Percentiles rank a stretch among this genome's conserved stretches.
phyloP scores from a whole-genome alignment of 2,329 filamentous ascomycete genomes.

The Penicillium sp. region DNA sequence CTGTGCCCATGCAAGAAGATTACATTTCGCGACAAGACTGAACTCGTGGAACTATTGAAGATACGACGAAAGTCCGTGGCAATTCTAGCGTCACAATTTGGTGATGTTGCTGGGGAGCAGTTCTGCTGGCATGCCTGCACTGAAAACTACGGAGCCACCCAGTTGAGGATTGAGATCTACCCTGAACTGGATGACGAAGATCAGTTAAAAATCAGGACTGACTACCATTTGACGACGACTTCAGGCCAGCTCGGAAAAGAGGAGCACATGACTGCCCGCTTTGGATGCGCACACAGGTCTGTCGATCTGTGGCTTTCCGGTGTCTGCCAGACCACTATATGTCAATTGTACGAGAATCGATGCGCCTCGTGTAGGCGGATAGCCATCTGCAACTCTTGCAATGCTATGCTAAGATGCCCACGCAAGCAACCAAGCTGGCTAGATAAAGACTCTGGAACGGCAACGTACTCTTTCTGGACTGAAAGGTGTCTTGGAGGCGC shows the following conservation, averaged over 20 bases:
- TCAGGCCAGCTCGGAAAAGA: slow-evolving; percentile 43
- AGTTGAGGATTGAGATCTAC: slow-evolving; percentile 41
- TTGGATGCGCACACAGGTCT: slow-evolving; percentile 46
- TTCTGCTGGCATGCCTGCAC: slow-evolving; percentile 46
- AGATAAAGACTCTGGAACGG: slow-evolving; percentile 30
- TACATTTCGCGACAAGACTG: slow-evolving; percentile 44
- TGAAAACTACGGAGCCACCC: slow-evolving; percentile 40
- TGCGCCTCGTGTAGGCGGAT: slow-evolving; percentile 44
- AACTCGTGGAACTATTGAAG: slow-evolving; percentile 40
- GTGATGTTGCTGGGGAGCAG: slow-evolving; percentile 33
- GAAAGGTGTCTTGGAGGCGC: slow-evolving; percentile 39
- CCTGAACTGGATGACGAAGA: slow-evolving; percentile 40
- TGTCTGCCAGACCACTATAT: slow-evolving; percentile 44
- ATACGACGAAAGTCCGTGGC: slow-evolving; percentile 34
- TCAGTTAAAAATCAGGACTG: slow-evolving; percentile 40
- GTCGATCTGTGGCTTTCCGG: slow-evolving; percentile 47
- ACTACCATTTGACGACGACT: slow-evolving; percentile 42
- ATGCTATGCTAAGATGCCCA: slow-evolving; percentile 39
- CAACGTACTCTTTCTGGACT: slow-evolving; percentile 43
- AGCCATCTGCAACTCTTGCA: slow-evolving; percentile 41
- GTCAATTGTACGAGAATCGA: slow-evolving; percentile 38
- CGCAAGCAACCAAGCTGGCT: slow-evolving; percentile 38
- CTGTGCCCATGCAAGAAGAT: slow-evolving; percentile 47
- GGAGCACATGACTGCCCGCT: slow-evolving; percentile 44
- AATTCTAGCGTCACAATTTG: slow-evolving; percentile 34